Conservation (phyloP, 768 basidiomycete species). For the Amanita pallidorosea region DNA sequence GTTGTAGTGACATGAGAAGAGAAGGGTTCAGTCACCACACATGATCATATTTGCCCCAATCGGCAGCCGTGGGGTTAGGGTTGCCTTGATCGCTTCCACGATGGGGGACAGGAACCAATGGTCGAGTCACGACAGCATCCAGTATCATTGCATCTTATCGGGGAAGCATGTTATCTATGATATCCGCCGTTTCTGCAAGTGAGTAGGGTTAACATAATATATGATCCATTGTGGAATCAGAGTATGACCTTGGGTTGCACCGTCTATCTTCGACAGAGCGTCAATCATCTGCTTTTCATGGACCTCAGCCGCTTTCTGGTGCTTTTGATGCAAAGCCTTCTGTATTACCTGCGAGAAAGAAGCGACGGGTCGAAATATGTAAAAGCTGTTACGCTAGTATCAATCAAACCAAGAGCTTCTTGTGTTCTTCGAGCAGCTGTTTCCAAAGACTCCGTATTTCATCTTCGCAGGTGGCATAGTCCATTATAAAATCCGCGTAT, state of each 20-base stretch:
- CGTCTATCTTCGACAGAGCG: background rate
- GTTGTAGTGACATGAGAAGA: too few relatives aligned
- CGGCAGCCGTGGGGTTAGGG: too few relatives aligned
- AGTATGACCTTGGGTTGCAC: background rate
- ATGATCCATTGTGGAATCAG: background rate
- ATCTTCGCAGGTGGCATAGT: constrained; percentile 16
- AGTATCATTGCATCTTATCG: too few relatives aligned
- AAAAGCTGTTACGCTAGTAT: background rate
- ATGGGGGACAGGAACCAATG: too few relatives aligned
- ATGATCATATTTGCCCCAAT: too few relatives aligned
- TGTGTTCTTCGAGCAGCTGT: constrained; percentile 13
- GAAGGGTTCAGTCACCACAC: too few relatives aligned
- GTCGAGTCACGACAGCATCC: too few relatives aligned
- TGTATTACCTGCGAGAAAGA: background rate
- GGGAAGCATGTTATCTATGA: background rate
- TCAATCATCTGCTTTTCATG: background rate
- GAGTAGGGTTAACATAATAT: background rate
- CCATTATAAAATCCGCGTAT: constrained; percentile 11
- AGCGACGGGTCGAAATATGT: background rate
- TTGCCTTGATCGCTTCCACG: too few relatives aligned
- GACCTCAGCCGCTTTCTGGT: background rate
- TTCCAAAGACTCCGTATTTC: constrained; percentile 13
- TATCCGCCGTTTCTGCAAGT: background rate
- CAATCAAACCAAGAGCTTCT: constrained; percentile 12
- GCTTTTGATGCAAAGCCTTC: background rate